Evolutionary conservation across 2,329 filamentous ascomycete species (phyloP).

Genomic region (Ascomycota sp.): DNA sequence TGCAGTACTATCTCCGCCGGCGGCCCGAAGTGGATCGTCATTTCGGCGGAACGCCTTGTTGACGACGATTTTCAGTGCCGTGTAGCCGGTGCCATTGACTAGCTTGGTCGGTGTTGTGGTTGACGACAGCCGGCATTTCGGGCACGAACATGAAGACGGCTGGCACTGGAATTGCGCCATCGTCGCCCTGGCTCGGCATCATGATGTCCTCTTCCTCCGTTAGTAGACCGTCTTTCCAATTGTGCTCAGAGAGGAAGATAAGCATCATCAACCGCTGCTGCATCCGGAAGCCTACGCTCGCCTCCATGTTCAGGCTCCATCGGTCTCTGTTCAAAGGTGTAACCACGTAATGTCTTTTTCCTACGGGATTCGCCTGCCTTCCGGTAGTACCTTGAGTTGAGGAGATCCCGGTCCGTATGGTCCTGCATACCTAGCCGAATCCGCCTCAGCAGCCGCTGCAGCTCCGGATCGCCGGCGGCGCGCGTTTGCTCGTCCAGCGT

Average conservation of each 20-base stretch:
- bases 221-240: background rate
- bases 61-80: background rate
- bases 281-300: no score
- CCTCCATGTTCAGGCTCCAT: no score
- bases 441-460: no score
- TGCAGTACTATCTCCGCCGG: background rate
- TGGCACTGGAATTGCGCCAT: slow-evolving; percentile 1
- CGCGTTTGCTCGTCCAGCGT: no score
- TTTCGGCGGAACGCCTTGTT: slow-evolving; percentile 1
- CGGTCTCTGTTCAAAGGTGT: no score
- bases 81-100: slow-evolving; percentile 1
- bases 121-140: background rate
- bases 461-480: no score
- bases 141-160: slow-evolving; percentile 1
- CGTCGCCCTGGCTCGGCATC: slow-evolving; percentile 1
- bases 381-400: no score
- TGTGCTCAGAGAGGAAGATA: background rate
- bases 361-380: no score
- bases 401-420: no score
- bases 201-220: background rate
- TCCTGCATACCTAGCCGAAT: no score
- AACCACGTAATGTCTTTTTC: no score
- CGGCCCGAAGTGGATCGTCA: background rate
- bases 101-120: slow-evolving; percentile 1
- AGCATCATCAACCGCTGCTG: background rate